Base-by-base conservation (phyloP, 306 rosid species). In the Trifolium repens region DNA sequence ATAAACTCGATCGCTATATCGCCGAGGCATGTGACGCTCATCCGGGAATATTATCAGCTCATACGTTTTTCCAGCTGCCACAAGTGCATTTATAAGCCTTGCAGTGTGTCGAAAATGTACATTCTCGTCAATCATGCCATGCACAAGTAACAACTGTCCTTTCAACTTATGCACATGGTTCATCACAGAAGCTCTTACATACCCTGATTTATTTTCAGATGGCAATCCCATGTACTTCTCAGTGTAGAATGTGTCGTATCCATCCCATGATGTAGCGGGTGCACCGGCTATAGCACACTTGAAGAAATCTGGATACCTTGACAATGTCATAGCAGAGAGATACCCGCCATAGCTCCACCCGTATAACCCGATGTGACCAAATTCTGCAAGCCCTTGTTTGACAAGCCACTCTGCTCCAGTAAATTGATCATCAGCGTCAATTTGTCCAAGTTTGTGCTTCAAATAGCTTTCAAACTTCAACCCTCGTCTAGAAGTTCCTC, bases 331-430 rank as follows among this genome's bases (percentile, higher is more conserved):
- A 9, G 96, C 99, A 3, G 99, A 92, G 27, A 94, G 96, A 76
- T 85, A 94, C 44, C 99, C 99, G 1, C 98, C 99, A 2, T 94
- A 94, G 88, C 99, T 94, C 99, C 99, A 94, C 5, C 99, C 99
- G 3, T 90, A 94, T 78, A 94, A 77, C 17, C 99, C 99, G 13
- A 94, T 89, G 78, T 85, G 92, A 53, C 96, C 89, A 54, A 71
- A 87, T 80, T 85, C 79, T 42, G 99, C 85, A 17, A 94, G 89
- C 65, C 99, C 97, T 68, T 84, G 84, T 69, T 84, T 81, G 74
- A 92, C 47, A 26, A 94, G 99, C 97, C 96, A 94, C 76, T 89
- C 90, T 3, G 96, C 99, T 83, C 99, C 99, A 6, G 88, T 77
- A 46, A 81, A 82, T 72, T 94, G 99, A 78, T 94, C 99, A 7